A percentile compares a stretch with the other conserved stretches of the same genome.
Conservation (phyloP, 495 filamentous ascomycete species). For the Penicillium desertorum region DNA sequence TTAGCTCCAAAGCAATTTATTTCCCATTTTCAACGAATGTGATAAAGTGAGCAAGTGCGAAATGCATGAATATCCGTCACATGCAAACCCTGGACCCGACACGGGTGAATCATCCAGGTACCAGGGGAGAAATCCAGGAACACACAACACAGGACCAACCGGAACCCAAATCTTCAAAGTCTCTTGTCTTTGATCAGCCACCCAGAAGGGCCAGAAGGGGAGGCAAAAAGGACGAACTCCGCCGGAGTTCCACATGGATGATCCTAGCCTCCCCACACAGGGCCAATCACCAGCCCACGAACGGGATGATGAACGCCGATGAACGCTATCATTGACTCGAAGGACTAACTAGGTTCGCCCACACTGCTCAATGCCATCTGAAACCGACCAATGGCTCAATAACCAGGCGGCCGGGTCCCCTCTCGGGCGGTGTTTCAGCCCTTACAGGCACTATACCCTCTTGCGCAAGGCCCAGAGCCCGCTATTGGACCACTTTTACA, state of each 20-base stretch:
- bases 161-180: background rate
- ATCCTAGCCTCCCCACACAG: constrained; percentile 5
- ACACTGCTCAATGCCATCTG: constrained; percentile 7
- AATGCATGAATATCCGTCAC: background rate
- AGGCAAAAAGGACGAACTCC: background rate
- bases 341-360: constrained; percentile 1
- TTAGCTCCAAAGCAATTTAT: background rate
- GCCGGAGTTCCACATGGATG: constrained; percentile 10
- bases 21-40: background rate
- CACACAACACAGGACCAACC: background rate
- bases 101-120: constrained; percentile 5
- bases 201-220: constrained; percentile 2
- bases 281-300: constrained; percentile 6
- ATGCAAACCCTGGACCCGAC: background rate
- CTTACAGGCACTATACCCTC: constrained; percentile 7
- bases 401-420: constrained; percentile 1
- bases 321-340: constrained; percentile 3
- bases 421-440: constrained; percentile 5
- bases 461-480: constrained; percentile 9
- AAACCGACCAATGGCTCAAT: constrained; percentile 9
- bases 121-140: constrained; percentile 13
- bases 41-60: background rate
- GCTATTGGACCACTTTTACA: constrained; percentile 15
- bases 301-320: background rate
- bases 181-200: constrained; percentile 3